Conservation (phyloP, 202 grass and related monocot genomes). For the Bolboschoenoplectus hybrid region DNA sequence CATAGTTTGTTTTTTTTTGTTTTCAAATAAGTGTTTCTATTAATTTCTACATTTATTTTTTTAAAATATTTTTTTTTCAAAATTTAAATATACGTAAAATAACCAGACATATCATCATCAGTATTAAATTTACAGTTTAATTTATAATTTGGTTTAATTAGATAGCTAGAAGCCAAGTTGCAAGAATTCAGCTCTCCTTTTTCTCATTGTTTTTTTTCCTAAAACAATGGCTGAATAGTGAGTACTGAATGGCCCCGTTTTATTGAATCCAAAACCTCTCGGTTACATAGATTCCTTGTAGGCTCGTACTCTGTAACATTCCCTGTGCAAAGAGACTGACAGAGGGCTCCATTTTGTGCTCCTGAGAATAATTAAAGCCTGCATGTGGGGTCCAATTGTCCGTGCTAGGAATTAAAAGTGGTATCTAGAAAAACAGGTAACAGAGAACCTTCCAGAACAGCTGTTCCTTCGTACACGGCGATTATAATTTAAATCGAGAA, state of each 20-base stretch:
- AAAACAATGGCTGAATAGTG: not conserved
- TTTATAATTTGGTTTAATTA: not conserved
- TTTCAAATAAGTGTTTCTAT: no score
- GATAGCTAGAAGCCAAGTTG: not conserved
- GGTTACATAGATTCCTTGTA: not conserved
- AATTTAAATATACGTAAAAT: no score
- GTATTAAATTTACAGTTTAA: no score
- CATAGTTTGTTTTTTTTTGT: no score
- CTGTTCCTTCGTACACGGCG: not conserved
- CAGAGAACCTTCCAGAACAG: not conserved
- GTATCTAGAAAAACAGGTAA: not conserved
- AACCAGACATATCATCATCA: no score
- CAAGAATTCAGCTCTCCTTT: not conserved
- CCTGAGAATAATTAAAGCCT: not conserved
- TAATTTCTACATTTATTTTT: no score
- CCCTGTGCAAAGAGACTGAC: not conserved
- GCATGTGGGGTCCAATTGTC: not conserved
- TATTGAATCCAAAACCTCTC: not conserved
- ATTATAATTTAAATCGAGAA: not conserved
- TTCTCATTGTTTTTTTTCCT: not conserved
- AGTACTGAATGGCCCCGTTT: not conserved
- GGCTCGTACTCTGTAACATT: not conserved
- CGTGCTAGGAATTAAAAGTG: not conserved
- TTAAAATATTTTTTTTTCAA: no score
- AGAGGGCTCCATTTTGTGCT: not conserved